A percentile compares a stretch with the other conserved stretches of the same genome.
Conservation (phyloP, 2,329 filamentous ascomycete species). For the Phialophora tarda region DNA sequence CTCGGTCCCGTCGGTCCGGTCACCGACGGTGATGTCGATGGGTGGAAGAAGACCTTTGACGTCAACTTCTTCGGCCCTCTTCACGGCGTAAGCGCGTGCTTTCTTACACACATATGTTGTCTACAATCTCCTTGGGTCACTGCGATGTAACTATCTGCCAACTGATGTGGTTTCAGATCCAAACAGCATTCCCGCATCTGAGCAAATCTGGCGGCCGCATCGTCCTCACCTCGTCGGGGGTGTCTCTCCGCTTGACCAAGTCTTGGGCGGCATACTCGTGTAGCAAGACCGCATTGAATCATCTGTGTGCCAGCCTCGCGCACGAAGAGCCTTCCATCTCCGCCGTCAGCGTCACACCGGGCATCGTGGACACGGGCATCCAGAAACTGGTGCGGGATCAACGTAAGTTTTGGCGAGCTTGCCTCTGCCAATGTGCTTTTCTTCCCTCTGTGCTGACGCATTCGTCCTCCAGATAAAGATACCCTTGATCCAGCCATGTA, state of each 20-base stretch:
- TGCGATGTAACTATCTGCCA: neutral
- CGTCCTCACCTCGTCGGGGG: conserved; percentile 14
- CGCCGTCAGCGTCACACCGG: conserved; percentile 7
- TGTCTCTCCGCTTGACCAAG: neutral
- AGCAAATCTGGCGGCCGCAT: conserved; percentile 8
- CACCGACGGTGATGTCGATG: neutral
- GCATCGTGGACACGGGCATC: conserved; percentile 12
- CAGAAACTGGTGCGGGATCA: conserved; percentile 5
- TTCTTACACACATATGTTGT: neutral
- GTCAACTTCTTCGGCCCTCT: conserved; percentile 15
- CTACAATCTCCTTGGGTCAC: neutral
- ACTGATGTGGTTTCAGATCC: conserved; percentile 2
- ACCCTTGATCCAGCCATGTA: neutral
- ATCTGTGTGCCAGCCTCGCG: conserved; percentile 6
- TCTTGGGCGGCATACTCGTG: conserved; percentile 12
- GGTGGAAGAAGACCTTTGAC: conserved; percentile 24
- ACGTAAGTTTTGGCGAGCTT: conserved; percentile 9
- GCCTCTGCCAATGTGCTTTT: neutral
- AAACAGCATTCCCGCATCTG: conserved; percentile 12
- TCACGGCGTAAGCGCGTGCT: neutral
- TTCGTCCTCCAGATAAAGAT: conserved; percentile 7
- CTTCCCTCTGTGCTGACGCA: neutral
- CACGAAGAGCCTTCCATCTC: conserved; percentile 10
- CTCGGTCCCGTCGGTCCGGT: conserved; percentile 16
- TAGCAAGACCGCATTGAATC: conserved; percentile 14